These are phyloP conservation scores for Crithidia brevicula DNA, from an alignment of 208 protist species.

Conservation along the genomic window DNA sequence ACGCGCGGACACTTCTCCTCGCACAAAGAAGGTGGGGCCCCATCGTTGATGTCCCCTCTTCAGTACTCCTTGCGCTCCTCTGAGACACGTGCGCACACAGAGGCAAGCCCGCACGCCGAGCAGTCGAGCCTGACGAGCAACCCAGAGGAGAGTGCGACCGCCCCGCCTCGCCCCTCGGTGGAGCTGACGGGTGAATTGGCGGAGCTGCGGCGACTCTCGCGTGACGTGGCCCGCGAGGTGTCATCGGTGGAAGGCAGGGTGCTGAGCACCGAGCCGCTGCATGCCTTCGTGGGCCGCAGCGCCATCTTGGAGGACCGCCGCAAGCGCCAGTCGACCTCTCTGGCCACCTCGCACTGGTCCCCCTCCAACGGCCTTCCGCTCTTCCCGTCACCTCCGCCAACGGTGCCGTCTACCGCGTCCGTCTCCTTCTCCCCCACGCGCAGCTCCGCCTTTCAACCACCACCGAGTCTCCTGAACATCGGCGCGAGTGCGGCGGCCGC, in stretches of 20 bases:
- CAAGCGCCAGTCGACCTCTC: slow-evolving; percentile 37
- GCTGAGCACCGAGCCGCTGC: slow-evolving; percentile 28
- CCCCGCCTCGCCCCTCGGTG: background rate
- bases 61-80: slow-evolving; percentile 7
- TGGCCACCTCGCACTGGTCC: slow-evolving; percentile 7
- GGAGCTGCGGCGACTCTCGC: slow-evolving; percentile 15
- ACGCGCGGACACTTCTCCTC: background rate
- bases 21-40: background rate
- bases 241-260: slow-evolving; percentile 1
- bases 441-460: background rate
- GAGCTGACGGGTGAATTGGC: background rate
- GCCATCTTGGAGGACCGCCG: slow-evolving; percentile 52
- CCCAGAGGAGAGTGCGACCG: background rate
- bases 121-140: slow-evolving; percentile 8
- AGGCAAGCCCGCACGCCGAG: background rate
- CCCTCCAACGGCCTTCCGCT: background rate
- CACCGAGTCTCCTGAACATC: background rate
- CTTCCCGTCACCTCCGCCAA: background rate
- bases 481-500: too few species aligned
- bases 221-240: slow-evolving; percentile 21
- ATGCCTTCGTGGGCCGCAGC: slow-evolving; percentile 67
- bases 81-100: background rate
- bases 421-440: background rate
- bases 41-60: slow-evolving; percentile 9
- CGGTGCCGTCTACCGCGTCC: background rate